Conservation (phyloP, 441 rosid species). For the Adansonia rubrostipa region DNA sequence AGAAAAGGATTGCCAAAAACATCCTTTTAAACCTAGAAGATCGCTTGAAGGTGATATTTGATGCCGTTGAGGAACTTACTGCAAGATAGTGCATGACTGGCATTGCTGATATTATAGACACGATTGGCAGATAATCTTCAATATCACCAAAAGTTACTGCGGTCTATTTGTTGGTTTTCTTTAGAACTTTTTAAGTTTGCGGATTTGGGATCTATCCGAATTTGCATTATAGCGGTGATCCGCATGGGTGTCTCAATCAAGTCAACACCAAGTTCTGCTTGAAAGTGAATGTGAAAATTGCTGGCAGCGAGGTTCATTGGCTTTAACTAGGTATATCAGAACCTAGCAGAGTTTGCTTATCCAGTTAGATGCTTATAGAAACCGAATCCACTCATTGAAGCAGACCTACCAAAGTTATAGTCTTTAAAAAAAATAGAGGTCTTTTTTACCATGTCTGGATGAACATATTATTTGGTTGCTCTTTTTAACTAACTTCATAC, state of each 20-base stretch:
- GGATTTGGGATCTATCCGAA: conserved; percentile 13
- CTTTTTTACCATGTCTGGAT: neutral
- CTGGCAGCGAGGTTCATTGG: neutral
- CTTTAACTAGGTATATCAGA: neutral
- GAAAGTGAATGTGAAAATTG: neutral
- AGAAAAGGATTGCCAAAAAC: conserved; percentile 78
- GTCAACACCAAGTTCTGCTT: neutral
- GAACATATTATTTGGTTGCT: conserved; percentile 13
- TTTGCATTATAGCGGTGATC: neutral
- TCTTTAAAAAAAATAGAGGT: neutral
- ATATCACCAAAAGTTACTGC: neutral
- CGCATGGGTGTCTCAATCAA: conserved; percentile 1
- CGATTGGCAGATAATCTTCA: neutral
- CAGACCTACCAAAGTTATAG: neutral
- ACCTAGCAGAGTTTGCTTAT: neutral
- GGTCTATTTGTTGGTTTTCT: conserved; percentile 1
- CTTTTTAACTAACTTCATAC: neutral
- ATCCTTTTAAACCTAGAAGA: conserved; percentile 65
- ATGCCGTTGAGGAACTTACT: conserved; percentile 63
- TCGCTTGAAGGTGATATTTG: conserved; percentile 66
- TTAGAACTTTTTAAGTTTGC: conserved; percentile 4
- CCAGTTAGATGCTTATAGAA: conserved; percentile 5
- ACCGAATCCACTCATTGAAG: neutral
- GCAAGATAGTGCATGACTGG: conserved; percentile 42
- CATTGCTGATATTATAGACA: conserved; percentile 3